Evolutionary conservation across 208 protist species (phyloP), one percentile per base, ranked within the genome.

Genomic region (Acanthamoeba sp.): DNA sequence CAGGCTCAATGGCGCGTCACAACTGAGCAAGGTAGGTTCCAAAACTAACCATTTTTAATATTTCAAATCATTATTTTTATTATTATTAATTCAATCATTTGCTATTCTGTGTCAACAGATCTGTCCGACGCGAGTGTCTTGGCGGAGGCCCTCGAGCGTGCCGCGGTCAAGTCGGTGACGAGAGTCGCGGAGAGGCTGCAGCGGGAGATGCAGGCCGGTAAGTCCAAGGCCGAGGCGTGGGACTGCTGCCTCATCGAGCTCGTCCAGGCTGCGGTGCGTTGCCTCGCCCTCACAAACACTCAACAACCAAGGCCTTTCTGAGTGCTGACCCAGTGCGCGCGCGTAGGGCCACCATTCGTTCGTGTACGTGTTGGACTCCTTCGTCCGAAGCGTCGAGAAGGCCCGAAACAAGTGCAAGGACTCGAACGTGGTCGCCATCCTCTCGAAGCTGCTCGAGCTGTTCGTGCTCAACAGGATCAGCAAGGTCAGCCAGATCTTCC

Each of bases 231-330:
- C 6, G 66, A 93, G 32, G 89, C 89, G 2, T 93, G n/a, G 38
- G 34, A 93, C 27, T 69, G 20, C 18, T 93, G 89, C 69, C 66
- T 93, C 24, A 93, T 82, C 48, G 89, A 93, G 1, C 66, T 93
- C 22, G 89, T 93, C 34, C 85, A 71, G 9, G 85, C 85, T 36
- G 82, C 82, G 20, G 82, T 66, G 64, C 48, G 3, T 57, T 2
- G 22, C 16, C 16, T 57, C 52, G 10, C 16, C 52, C 52, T 4
- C 52, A 24, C 52, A 20, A 1, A 57, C 52, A 22, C 52, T 4
- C 3, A 4, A 57, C 18, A 20, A 48, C 45, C 45, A 48, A 48
- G 6, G 45, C 3, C 45, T 2, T 2, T 48, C 3, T 48, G 45
- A 12, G 45, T 16, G 45, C 69, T 78, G 55, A 66, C 59, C n/a